These are phyloP conservation scores for Ophiosphaerella korrae DNA, from an alignment of 2,329 filamentous ascomycete genomes.

Conservation along the genomic window DNA sequence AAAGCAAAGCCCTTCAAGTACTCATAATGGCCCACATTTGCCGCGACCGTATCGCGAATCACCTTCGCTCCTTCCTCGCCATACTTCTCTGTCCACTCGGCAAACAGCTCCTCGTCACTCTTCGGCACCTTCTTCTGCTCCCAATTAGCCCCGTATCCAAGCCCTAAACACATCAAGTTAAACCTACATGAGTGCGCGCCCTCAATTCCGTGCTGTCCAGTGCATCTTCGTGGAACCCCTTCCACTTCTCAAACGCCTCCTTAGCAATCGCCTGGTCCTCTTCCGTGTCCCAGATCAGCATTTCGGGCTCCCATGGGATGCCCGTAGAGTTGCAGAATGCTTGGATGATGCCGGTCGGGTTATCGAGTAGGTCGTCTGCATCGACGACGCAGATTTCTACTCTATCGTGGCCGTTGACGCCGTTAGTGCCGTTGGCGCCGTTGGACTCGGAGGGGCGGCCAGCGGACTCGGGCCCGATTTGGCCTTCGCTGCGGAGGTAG, in stretches of 20 bases:
- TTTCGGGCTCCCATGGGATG: slow-evolving; percentile 73
- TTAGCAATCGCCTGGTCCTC: slow-evolving; percentile 72
- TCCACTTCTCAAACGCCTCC: slow-evolving; percentile 92
- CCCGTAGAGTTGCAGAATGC: slow-evolving; percentile 83
- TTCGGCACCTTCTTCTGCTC: slow-evolving; percentile 64
- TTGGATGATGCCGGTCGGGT: slow-evolving; percentile 75
- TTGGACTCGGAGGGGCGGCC: slow-evolving; percentile 47
- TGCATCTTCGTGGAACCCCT: slow-evolving; percentile 94
- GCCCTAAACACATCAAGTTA: neutral
- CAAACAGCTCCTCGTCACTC: slow-evolving; percentile 69
- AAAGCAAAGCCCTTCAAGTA: slow-evolving; percentile 80
- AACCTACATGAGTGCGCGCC: slow-evolving; percentile 65
- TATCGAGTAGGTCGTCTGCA: slow-evolving; percentile 90
- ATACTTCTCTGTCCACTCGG: slow-evolving; percentile 75
- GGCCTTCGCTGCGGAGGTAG: slow-evolving; percentile 70
- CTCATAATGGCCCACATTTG: slow-evolving; percentile 76
- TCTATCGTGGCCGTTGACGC: slow-evolving; percentile 42
- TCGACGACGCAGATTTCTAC: slow-evolving; percentile 84
- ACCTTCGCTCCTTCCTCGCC: slow-evolving; percentile 71
- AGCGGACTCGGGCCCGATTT: slow-evolving; percentile 72
- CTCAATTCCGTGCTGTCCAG: slow-evolving; percentile 80
- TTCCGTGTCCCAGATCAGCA: slow-evolving; percentile 84
- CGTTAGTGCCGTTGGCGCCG: slow-evolving; percentile 26
- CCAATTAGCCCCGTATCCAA: slow-evolving; percentile 5
- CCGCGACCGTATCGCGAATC: slow-evolving; percentile 73